Percentiles rank a stretch among this genome's conserved stretches.
Evolutionary conservation across 108 stramenopile species (phyloP).

Genomic region (Parmales sp.): DNA sequence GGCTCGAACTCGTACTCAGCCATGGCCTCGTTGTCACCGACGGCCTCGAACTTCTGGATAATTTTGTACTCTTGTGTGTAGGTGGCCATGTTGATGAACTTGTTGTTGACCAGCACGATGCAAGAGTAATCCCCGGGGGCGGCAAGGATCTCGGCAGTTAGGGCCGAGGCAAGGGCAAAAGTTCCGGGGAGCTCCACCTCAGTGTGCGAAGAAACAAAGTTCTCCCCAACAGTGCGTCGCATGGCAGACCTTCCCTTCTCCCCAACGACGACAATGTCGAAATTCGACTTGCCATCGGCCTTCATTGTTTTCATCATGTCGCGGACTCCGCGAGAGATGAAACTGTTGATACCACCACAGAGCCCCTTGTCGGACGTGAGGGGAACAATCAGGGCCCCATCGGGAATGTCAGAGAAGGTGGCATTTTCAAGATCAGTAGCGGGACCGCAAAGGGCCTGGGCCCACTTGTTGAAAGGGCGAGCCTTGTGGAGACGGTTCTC

Average conservation of each 20-base stretch:
- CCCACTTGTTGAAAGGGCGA: conserved; percentile 69
- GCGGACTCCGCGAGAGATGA: conserved; percentile 72
- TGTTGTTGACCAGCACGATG: conserved; percentile 69
- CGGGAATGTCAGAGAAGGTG: conserved; percentile 69
- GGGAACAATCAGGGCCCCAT: conserved; percentile 80
- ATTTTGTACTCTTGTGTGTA: conserved; percentile 80
- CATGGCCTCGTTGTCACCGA: conserved; percentile 56
- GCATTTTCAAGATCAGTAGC: conserved; percentile 41
- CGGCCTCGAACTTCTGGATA: conserved; percentile 43
- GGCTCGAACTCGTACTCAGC: conserved; percentile 92
- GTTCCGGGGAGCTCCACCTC: conserved; percentile 67
- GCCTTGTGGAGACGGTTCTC: conserved; percentile 63
- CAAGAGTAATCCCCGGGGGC: conserved; percentile 70
- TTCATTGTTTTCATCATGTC: conserved; percentile 43
- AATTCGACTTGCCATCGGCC: conserved; percentile 60
- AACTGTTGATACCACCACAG: conserved; percentile 96
- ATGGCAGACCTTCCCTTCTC: conserved; percentile 96
- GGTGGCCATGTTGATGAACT: conserved; percentile 64
- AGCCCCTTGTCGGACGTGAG: conserved; percentile 95
- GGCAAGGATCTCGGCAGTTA: conserved; percentile 67
- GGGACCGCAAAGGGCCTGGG: conserved; percentile 41
- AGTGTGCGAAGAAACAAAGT: conserved; percentile 54
- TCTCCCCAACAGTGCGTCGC: conserved; percentile 50
- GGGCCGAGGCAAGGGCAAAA: conserved; percentile 60
- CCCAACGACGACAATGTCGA: conserved; percentile 81